phyloP scores from a whole-genome alignment of 2,329 filamentous ascomycete genomes.

The Xylaria sp. region DNA sequence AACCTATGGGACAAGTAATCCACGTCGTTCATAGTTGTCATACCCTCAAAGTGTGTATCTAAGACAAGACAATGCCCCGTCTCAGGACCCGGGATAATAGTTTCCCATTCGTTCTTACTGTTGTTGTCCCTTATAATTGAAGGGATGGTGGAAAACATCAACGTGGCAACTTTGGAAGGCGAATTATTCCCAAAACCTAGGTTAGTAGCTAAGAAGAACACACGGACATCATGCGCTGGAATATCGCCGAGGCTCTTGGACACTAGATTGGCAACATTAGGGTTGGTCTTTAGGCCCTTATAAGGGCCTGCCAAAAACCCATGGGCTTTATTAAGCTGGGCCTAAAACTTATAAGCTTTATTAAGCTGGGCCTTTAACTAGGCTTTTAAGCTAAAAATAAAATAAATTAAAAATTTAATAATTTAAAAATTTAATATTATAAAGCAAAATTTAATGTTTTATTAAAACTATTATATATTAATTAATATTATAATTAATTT shows the following conservation, averaged over 20 bases:
- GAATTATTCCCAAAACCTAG: constrained; percentile 24
- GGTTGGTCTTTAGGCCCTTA: no score
- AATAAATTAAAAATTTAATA: no score
- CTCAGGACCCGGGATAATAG: not conserved
- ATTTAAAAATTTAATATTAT: no score
- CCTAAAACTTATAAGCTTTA: no score
- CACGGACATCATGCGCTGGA: constrained; percentile 26
- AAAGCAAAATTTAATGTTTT: no score
- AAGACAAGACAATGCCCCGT: constrained; percentile 31
- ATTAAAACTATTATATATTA: no score
- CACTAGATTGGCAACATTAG: constrained; percentile 21
- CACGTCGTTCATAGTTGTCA: constrained; percentile 41
- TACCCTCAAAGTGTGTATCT: constrained; percentile 41
- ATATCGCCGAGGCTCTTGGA: constrained; percentile 32
- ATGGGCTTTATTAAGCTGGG: no score
- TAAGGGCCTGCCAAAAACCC: no score
- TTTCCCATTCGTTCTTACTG: constrained; percentile 15
- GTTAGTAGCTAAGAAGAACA: constrained; percentile 36
- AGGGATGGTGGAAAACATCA: constrained; percentile 36
- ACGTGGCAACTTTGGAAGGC: constrained; percentile 37
- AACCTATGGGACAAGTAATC: constrained; percentile 30
- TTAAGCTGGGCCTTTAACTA: no score
- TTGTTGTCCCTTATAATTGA: constrained; percentile 11
- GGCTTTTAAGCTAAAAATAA: no score
- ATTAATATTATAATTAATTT: no score